Evolutionary conservation across 768 basidiomycete genomes (phyloP), one percentile per base, ranked within the genome.

Genomic region (Ramaria sp.): DNA sequence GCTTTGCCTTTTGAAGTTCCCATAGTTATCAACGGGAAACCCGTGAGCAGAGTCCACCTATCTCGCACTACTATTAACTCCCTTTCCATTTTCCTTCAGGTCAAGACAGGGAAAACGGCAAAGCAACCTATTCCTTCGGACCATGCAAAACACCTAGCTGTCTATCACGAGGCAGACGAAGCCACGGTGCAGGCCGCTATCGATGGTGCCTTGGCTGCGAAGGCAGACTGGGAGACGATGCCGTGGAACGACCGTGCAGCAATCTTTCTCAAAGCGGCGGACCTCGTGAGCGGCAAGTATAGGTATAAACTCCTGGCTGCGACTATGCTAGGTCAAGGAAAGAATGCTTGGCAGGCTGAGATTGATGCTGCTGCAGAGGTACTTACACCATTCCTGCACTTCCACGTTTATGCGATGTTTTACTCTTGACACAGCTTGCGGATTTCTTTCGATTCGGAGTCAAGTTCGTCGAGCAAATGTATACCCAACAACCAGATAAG

Each of bases 261-360:
- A 37, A 95, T 99, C 69, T 99, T 98, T 74, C 76, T 99, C 60
- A 96, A 95, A 69, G 96, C 96, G 4, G 96, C 96, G 22, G 96
- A 99, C 67, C 81, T 99, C 49, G 80, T 92, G 55, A 84, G 88
- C 64, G 90, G 89, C 52, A 99, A 98, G 76, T 96, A 97, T 67
- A 77, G 96, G 59, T 95, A 94, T 73, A 85, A 85, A 71, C 74
- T 99, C 45, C 76, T 97, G 71, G 96, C 96, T 39, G 93, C 95
- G 38, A 98, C 95, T 42, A 96, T 99, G 70, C 76, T 99, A 45
- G 96, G 96, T 15, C 96, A 99, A 71, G 96, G 96, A 39, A 99
- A 99, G 81, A 99, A 97, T 66, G 85, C 78, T 15, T 99, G 96
- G 96, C 96, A 99, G 72, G 96, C 96, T 15, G 96, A 99, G 76